Evolutionary conservation across 345 rosid species (phyloP).

Genomic region (Boechera divaricarpa): DNA sequence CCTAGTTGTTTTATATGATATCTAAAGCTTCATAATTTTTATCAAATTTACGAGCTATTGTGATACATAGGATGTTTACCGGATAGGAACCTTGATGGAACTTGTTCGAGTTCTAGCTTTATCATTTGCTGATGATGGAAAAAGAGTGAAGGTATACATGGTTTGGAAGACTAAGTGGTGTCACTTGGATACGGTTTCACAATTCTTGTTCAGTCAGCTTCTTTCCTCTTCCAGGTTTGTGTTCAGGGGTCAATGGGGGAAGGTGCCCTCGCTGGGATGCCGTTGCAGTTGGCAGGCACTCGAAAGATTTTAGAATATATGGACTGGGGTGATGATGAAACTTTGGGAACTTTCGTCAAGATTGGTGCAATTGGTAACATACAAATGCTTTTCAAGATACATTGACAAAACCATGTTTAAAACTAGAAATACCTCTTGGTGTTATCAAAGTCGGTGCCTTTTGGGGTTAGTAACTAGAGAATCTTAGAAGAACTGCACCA

Average conservation of each 20-base stretch:
- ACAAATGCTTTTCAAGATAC: not conserved
- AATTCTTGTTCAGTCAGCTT: slow-evolving; percentile 26
- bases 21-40: not conserved
- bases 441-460: not conserved
- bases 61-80: slow-evolving; percentile 86
- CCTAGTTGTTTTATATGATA: not conserved
- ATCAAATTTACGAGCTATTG: slow-evolving; percentile 31
- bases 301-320: slow-evolving; percentile 90
- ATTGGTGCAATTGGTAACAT: slow-evolving; percentile 86
- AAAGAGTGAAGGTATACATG: slow-evolving; percentile 73
- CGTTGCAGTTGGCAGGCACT: slow-evolving; percentile 90
- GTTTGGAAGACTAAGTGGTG: slow-evolving; percentile 1
- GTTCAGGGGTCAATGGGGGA: slow-evolving; percentile 99
- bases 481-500: slow-evolving; percentile 25
- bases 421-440: not conserved
- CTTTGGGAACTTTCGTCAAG: slow-evolving; percentile 78
- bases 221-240: slow-evolving; percentile 68
- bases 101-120: slow-evolving; percentile 84
- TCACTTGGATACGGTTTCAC: not conserved
- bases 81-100: slow-evolving; percentile 97
- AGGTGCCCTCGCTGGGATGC: slow-evolving; percentile 98
- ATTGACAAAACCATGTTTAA: not conserved
- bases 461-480: slow-evolving; percentile 4
- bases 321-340: slow-evolving; percentile 96
- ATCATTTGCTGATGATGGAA: slow-evolving; percentile 95